Conservation (phyloP, 768 basidiomycete species). For the Imleria badia region DNA sequence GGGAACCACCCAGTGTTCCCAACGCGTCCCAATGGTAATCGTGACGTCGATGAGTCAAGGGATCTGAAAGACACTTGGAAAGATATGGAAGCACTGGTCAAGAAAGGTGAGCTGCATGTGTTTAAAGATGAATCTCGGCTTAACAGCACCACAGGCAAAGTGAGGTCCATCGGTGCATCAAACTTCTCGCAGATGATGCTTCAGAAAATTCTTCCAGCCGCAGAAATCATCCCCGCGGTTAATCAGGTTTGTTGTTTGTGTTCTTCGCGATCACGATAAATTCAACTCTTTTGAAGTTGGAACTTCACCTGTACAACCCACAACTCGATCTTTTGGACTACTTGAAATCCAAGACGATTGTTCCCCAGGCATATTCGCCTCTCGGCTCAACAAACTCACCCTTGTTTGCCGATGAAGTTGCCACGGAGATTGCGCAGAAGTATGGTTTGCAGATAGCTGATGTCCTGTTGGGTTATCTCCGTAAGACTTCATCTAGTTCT, state of each 20-base stretch:
- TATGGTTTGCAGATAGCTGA: slow-evolving; percentile 54
- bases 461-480: slow-evolving; percentile 60
- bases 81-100: slow-evolving; percentile 73
- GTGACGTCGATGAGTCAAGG: slow-evolving; percentile 69
- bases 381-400: slow-evolving; percentile 70
- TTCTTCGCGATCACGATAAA: background rate
- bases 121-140: slow-evolving; percentile 5
- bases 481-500: slow-evolving; percentile 35
- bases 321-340: slow-evolving; percentile 66
- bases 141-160: slow-evolving; percentile 50
- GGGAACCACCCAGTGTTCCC: slow-evolving; percentile 64
- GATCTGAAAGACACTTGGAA: slow-evolving; percentile 75
- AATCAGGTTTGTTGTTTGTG: slow-evolving; percentile 54
- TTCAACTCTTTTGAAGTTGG: slow-evolving; percentile 45
- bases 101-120: slow-evolving; percentile 46
- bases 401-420: slow-evolving; percentile 60
- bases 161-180: slow-evolving; percentile 66
- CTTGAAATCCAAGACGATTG: slow-evolving; percentile 63
- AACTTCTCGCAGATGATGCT: slow-evolving; percentile 72
- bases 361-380: slow-evolving; percentile 79
- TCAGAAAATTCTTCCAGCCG: slow-evolving; percentile 65
- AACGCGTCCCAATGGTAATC: slow-evolving; percentile 56
- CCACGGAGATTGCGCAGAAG: slow-evolving; percentile 58
- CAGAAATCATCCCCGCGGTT: slow-evolving; percentile 67
- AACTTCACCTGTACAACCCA: slow-evolving; percentile 73